Conservation (phyloP, 1,284 basidiomycete species). For the Wallemia ichthyophaga region DNA sequence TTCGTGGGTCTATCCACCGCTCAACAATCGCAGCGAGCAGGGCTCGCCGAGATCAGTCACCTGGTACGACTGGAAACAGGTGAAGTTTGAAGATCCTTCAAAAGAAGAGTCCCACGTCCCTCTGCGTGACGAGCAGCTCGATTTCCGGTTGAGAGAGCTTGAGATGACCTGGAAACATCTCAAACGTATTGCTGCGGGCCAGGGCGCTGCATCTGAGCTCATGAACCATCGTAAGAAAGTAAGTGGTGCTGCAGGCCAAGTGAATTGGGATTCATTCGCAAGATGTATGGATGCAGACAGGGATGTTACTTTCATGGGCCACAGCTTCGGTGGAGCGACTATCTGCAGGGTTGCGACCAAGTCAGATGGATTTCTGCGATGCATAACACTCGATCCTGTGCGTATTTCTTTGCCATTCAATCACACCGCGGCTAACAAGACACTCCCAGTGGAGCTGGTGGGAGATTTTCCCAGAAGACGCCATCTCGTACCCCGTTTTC, state of each 20-base stretch:
- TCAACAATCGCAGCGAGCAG: background rate
- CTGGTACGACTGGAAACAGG: background rate
- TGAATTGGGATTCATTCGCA: background rate
- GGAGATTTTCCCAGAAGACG: background rate
- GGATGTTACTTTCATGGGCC: conserved; percentile 1
- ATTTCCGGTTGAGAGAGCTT: background rate
- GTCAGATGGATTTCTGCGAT: background rate
- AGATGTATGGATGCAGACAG: background rate
- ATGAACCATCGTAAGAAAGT: background rate
- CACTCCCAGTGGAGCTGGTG: background rate
- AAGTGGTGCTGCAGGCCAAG: background rate
- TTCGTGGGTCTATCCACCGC: conserved; percentile 7
- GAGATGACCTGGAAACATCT: background rate
- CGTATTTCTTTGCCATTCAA: background rate
- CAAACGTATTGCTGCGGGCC: background rate
- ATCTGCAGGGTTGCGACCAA: background rate
- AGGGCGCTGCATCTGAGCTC: background rate
- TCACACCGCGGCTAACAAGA: background rate
- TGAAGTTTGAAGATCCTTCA: background rate
- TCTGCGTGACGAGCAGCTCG: background rate
- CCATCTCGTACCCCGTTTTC: background rate
- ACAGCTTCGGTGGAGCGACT: background rate
- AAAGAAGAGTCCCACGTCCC: background rate
- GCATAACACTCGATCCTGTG: background rate
- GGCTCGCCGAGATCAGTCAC: background rate